These are phyloP conservation scores for Lupinus albus DNA, from an alignment of 306 rosid species.

Conservation along the genomic window DNA sequence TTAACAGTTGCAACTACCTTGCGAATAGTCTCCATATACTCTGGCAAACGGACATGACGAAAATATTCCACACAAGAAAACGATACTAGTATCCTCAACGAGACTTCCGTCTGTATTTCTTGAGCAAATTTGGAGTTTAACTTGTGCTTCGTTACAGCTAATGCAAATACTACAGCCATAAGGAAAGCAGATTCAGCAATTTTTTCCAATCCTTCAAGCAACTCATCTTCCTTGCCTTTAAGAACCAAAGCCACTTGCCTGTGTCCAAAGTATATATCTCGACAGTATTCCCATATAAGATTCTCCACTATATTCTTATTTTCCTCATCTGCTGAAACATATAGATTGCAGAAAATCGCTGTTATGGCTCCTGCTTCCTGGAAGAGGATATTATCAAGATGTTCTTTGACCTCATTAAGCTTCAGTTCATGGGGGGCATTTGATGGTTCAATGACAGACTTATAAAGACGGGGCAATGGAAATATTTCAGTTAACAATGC, in stretches of 20 bases:
- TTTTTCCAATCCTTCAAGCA: slow-evolving; percentile 66
- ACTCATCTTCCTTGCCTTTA: slow-evolving; percentile 52
- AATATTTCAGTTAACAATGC: slow-evolving; percentile 71
- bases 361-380: slow-evolving; percentile 84
- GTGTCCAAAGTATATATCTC: slow-evolving; percentile 62
- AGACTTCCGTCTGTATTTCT: slow-evolving; percentile 58
- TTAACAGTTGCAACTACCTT: slow-evolving; percentile 73
- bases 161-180: slow-evolving; percentile 83
- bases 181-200: slow-evolving; percentile 85
- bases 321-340: slow-evolving; percentile 68
- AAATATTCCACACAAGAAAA: slow-evolving; percentile 88
- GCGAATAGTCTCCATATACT: slow-evolving; percentile 86
- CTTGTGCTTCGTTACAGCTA: slow-evolving; percentile 78
- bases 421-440: slow-evolving; percentile 39
- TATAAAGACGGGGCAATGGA: slow-evolving; percentile 66
- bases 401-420: slow-evolving; percentile 59
- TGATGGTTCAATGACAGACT: slow-evolving; percentile 44
- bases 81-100: slow-evolving; percentile 68
- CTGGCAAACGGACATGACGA: slow-evolving; percentile 86
- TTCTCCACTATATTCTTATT: slow-evolving; percentile 64
- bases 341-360: slow-evolving; percentile 71
- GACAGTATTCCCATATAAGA: slow-evolving; percentile 77
- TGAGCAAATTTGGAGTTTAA: slow-evolving; percentile 53
- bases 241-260: slow-evolving; percentile 61
- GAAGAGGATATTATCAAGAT: slow-evolving; percentile 59